Conservation (phyloP, 345 rosid genomes). For the Populus pruinosa region DNA sequence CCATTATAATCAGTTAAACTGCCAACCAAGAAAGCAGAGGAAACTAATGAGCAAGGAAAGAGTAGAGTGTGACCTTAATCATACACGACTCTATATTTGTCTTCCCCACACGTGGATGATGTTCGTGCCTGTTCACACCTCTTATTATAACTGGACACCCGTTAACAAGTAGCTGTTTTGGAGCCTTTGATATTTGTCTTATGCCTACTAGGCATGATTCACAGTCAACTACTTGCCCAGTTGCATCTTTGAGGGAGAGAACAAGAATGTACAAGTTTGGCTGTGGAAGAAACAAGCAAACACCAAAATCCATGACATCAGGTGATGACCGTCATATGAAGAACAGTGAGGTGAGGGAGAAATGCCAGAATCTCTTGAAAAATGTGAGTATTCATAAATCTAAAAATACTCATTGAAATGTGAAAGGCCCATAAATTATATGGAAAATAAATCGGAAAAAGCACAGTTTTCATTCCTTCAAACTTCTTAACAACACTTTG, state of each 20-base stretch:
- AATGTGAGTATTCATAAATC: neutral
- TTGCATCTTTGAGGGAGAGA: slow-evolving; percentile 72
- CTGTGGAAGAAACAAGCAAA: slow-evolving; percentile 44
- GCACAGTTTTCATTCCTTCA: neutral
- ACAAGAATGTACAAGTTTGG: slow-evolving; percentile 83
- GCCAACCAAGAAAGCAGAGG: slow-evolving; percentile 8
- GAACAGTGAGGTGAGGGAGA: neutral
- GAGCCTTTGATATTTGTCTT: slow-evolving; percentile 78
- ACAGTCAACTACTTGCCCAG: slow-evolving; percentile 73
- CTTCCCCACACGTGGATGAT: slow-evolving; percentile 98
- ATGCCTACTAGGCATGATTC: slow-evolving; percentile 91
- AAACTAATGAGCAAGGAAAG: slow-evolving; percentile 9
- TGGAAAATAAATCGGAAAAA: neutral
- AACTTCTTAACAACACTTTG: neutral
- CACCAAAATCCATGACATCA: neutral
- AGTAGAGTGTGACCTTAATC: slow-evolving; percentile 63
- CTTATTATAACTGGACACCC: slow-evolving; percentile 79
- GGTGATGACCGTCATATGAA: neutral
- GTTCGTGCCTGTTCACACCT: slow-evolving; percentile 99
- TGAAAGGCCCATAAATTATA: neutral
- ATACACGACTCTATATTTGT: slow-evolving; percentile 93
- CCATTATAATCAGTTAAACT: neutral
- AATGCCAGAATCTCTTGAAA: neutral
- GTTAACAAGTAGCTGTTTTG: slow-evolving; percentile 87
- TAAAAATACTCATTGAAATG: neutral